Evolutionary conservation across 495 filamentous ascomycete genomes (phyloP).

Genomic region (Tuber calosporum): DNA sequence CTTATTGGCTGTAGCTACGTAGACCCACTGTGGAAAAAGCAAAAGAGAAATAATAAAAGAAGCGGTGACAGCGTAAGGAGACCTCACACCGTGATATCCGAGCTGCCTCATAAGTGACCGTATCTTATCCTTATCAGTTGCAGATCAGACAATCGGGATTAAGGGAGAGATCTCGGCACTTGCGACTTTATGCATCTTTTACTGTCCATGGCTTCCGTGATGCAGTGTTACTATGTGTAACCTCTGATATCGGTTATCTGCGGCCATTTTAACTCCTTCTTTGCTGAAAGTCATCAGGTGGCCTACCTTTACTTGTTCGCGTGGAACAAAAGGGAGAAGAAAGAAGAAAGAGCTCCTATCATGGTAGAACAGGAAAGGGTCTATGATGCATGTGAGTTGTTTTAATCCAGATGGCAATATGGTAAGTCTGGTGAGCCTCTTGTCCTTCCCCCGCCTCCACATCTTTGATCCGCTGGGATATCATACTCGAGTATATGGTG

Average conservation of each 20-base stretch:
- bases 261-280: background rate
- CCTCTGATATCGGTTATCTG: background rate
- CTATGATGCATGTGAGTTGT: background rate
- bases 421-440: background rate
- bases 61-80: no score
- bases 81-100: no score
- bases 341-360: background rate
- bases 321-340: background rate
- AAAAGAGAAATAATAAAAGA: no score
- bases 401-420: background rate
- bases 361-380: background rate
- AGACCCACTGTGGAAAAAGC: no score
- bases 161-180: background rate
- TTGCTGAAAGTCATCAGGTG: background rate
- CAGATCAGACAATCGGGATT: background rate
- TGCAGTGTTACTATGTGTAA: background rate
- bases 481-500: no score
- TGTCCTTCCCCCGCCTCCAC: background rate
- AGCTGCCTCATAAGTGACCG: background rate
- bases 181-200: background rate
- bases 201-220: no score
- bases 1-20: no score
- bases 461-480: no score
- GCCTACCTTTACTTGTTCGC: background rate
- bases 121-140: constrained; percentile 1